Percentiles rank a stretch among this genome's conserved stretches.
phyloP scores from a whole-genome alignment of 768 basidiomycete species.

The Tricholoma hemisulphureum region DNA sequence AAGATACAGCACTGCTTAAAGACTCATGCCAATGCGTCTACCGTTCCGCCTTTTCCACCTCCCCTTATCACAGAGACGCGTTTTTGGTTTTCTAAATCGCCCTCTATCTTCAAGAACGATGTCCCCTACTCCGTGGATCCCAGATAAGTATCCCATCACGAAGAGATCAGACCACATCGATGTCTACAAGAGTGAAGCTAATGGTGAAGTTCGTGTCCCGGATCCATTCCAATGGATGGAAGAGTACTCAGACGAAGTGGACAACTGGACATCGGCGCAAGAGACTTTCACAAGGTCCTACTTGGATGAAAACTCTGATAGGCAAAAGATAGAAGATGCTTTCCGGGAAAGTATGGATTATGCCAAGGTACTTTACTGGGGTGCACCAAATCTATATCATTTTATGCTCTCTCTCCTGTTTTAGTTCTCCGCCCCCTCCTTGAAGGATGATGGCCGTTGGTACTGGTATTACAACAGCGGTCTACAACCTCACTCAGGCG shows the following conservation, averaged over 20 bases:
- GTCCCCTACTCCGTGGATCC: conserved; percentile 48
- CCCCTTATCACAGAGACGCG: conserved; percentile 18
- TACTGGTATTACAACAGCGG: conserved; percentile 84
- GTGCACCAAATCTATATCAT: not conserved
- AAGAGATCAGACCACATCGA: conserved; percentile 68
- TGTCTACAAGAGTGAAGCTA: conserved; percentile 60
- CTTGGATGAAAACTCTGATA: conserved; percentile 63
- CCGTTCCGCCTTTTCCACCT: conserved; percentile 12
- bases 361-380: conserved; percentile 34
- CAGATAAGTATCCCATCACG: conserved; percentile 61
- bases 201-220: conserved; percentile 59
- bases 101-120: conserved; percentile 28
- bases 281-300: conserved; percentile 56
- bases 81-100: conserved; percentile 22
- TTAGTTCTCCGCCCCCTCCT: conserved; percentile 61
- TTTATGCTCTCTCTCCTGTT: not conserved
- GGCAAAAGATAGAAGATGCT: conserved; percentile 53
- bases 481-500: conserved; percentile 63
- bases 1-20: no score
- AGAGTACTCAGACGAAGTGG: conserved; percentile 58
- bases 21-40: no score
- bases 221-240: conserved; percentile 82
- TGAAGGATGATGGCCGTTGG: conserved; percentile 69
- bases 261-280: conserved; percentile 62
- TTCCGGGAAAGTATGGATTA: conserved; percentile 49